Evolutionary conservation across 164 flowering plant genomes (phyloP).

Genomic region (Dillenia suffruticosa): DNA sequence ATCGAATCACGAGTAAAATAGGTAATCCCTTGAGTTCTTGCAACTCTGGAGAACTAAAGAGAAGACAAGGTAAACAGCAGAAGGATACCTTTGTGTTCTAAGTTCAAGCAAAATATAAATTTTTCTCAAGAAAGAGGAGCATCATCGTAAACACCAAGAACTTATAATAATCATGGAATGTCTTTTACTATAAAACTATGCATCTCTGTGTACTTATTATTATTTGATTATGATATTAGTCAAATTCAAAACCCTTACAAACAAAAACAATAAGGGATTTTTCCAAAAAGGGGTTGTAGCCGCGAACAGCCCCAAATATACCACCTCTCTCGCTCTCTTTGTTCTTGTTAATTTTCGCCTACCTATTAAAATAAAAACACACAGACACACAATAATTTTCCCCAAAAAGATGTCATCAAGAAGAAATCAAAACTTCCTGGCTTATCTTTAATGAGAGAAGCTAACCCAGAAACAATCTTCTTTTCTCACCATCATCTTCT

Average conservation of each 20-base stretch:
- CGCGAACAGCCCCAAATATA: not conserved
- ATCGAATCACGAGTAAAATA: too few species aligned
- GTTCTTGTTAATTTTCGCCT: slow-evolving; percentile 8
- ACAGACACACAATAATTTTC: not conserved
- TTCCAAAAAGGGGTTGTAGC: slow-evolving; percentile 3
- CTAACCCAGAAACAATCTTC: slow-evolving; percentile 58
- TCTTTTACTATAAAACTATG: not conserved
- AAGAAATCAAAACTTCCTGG: slow-evolving; percentile 23
- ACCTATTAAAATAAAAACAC: slow-evolving; percentile 5
- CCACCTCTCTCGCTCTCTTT: not conserved
- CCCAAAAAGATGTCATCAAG: not conserved
- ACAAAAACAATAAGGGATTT: slow-evolving; percentile 36
- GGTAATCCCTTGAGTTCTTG: too few species aligned
- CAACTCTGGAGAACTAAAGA: too few species aligned
- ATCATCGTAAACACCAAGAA: slow-evolving; percentile 1
- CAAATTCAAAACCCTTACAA: slow-evolving; percentile 35
- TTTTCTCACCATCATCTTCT: slow-evolving; percentile 28
- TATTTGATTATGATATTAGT: slow-evolving; percentile 17
- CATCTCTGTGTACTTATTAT: not conserved
- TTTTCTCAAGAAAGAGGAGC: not conserved
- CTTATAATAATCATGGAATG: not conserved
- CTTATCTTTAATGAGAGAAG: slow-evolving; percentile 53
- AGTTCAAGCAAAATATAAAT: too few species aligned
- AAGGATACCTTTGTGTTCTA: too few species aligned
- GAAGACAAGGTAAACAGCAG: too few species aligned